These are phyloP conservation scores for Termitomyces sp. DNA, from an alignment of 768 basidiomycete species.

Conservation along the genomic window DNA sequence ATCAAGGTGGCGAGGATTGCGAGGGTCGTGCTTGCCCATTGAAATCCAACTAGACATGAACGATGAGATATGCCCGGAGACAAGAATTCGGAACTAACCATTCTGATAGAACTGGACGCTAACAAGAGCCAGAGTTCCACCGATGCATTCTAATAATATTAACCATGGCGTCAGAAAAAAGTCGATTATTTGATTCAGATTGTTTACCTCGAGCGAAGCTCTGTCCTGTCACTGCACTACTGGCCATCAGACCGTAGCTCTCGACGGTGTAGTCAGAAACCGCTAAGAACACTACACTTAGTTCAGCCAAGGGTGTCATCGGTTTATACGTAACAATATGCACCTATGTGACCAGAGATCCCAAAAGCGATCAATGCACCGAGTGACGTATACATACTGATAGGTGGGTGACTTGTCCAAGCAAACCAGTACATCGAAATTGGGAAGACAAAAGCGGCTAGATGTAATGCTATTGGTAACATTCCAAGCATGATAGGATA, in stretches of 20 bases:
- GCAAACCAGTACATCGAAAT: conserved; percentile 23
- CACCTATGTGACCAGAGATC: conserved; percentile 20
- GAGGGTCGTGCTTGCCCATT: conserved; percentile 19
- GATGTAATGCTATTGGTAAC: neutral
- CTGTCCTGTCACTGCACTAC: conserved; percentile 21
- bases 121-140: conserved; percentile 17
- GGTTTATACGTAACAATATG: neutral
- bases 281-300: conserved; percentile 14
- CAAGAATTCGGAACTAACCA: conserved; percentile 2
- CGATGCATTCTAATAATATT: conserved; percentile 11
- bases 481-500: neutral
- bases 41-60: conserved; percentile 12
- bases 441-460: conserved; percentile 19
- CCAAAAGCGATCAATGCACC: conserved; percentile 16
- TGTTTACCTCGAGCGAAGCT: conserved; percentile 18
- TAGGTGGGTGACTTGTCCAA: conserved; percentile 16
- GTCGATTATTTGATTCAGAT: neutral
- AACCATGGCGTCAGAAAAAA: neutral
- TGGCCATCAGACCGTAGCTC: conserved; percentile 20
- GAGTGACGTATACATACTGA: conserved; percentile 18
- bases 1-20: conserved; percentile 17
- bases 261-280: conserved; percentile 21
- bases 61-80: neutral
- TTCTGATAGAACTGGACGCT: conserved; percentile 16
- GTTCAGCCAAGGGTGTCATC: neutral